Base-by-base conservation (phyloP, 352 stramenopile genomes). In the Aphanomyces astaci region DNA sequence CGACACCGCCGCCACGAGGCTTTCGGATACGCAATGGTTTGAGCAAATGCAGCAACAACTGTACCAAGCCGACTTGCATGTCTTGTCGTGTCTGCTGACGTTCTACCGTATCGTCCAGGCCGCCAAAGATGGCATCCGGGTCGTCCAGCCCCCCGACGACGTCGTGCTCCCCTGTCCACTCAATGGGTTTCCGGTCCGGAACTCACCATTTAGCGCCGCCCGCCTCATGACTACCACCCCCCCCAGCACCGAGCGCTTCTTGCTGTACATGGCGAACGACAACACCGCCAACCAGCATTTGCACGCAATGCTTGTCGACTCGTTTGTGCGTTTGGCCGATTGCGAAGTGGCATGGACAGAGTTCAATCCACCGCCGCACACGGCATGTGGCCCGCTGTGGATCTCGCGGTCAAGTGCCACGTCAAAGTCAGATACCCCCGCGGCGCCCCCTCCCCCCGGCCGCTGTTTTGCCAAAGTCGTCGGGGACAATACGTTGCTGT, bases 391-490 rank as follows among this genome's bases (percentile, higher is more conserved):
- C 71, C 87, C 87, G 3, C 56, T 93, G 15, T 95, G 87, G 87
- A 68, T 92, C 36, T 82, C 87, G 60, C 53, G 7, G 19, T 59
- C 51, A 25, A 22, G 11, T 10, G 25, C 25, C 13, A 30, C 7
- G 5, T 22, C 25, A n/a, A 1, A 15, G 4, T 39, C 51, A 13
- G 45, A 10, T 19, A 39, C 7, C 13, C n/a, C 51, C 7, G 1
- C 30, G 13, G 15, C n/a, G 10, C 43, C 62, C 4, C 53, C 92
- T n/a, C 90, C 81, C 63, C 77, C 85, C 70, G 87, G 87, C 19
- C 83, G 86, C n/a, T 95, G 87, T 43, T 95, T 94, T 75, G 87
- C 84, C 10, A 95, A 95, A 70, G 64, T 92, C 25, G 72, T 93
- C 27, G 78, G 75, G 11, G 81, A 91, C 0, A 77, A 85, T 52